phyloP scores from a whole-genome alignment of 805 yeast genomes.

The Starmerella bacillaris region DNA sequence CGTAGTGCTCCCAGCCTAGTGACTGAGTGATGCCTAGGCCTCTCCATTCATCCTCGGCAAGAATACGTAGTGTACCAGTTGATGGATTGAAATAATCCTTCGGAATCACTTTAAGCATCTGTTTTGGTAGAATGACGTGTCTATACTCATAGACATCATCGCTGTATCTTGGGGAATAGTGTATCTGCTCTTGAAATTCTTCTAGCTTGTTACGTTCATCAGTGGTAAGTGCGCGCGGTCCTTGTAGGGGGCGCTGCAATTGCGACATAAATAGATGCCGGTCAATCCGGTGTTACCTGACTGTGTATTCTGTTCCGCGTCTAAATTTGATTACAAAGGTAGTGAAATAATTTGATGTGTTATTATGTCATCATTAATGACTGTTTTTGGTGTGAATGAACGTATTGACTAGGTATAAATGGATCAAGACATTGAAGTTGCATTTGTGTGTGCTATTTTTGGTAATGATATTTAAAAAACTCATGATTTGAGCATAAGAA shows the following conservation, averaged over 20 bases:
- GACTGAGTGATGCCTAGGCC: constrained; percentile 95
- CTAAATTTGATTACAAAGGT: not conserved
- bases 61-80: constrained; percentile 79
- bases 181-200: constrained; percentile 85
- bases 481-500: too few species aligned
- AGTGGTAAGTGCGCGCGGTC: constrained; percentile 53
- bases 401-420: too few species aligned
- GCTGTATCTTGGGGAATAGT: constrained; percentile 74
- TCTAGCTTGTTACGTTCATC: constrained; percentile 70
- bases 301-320: not conserved
- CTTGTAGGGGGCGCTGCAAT: constrained; percentile 1
- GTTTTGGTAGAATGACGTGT: constrained; percentile 93
- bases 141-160: constrained; percentile 88
- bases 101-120: constrained; percentile 85
- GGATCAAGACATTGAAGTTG: too few species aligned
- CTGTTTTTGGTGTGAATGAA: too few species aligned
- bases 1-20: constrained; percentile 95
- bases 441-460: too few species aligned
- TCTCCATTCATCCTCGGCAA: constrained; percentile 95
- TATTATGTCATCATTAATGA: too few species aligned
- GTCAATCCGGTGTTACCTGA: not conserved
- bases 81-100: constrained; percentile 84
- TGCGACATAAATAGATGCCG: constrained; percentile 8
- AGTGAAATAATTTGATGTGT: constrained; percentile 4
- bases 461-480: too few species aligned